Evolutionary conservation across 768 basidiomycete species (phyloP).

Genomic region (Termitomyces sp.): DNA sequence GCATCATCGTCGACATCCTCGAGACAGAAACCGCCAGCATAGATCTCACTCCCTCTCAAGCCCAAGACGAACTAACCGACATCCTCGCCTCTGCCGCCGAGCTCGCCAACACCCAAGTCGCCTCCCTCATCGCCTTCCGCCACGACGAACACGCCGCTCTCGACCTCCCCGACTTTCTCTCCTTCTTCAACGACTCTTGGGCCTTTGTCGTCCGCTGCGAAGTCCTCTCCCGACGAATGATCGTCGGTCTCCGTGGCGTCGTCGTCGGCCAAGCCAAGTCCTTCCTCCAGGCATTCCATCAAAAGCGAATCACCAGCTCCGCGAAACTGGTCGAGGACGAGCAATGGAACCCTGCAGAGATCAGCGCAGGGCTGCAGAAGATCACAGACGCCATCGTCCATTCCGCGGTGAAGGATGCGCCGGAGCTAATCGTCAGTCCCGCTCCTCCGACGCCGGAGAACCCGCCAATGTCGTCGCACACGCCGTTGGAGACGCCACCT

Average conservation of each 20-base stretch:
- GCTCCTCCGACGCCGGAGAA: slow-evolving; percentile 9
- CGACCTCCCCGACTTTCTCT: slow-evolving; percentile 67
- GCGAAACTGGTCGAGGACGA: slow-evolving; percentile 95
- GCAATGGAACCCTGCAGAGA: slow-evolving; percentile 83
- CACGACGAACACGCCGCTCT: slow-evolving; percentile 76
- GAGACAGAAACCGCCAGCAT: slow-evolving; percentile 30
- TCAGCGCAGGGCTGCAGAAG: slow-evolving; percentile 60
- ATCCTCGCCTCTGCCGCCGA: slow-evolving; percentile 78
- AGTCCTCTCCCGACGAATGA: slow-evolving; percentile 82
- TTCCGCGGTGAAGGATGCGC: slow-evolving; percentile 77
- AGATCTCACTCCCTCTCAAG: slow-evolving; percentile 15
- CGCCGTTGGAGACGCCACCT: not conserved
- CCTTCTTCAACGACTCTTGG: slow-evolving; percentile 84
- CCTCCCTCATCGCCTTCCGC: slow-evolving; percentile 72
- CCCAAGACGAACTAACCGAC: slow-evolving; percentile 66
- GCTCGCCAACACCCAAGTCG: slow-evolving; percentile 75
- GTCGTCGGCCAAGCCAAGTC: slow-evolving; percentile 86
- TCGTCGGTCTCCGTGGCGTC: slow-evolving; percentile 84
- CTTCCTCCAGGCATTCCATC: slow-evolving; percentile 86
- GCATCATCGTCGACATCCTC: slow-evolving; percentile 53
- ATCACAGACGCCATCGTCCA: slow-evolving; percentile 71
- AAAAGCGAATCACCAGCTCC: slow-evolving; percentile 66
- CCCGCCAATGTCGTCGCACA: not conserved
- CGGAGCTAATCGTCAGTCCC: slow-evolving; percentile 47
- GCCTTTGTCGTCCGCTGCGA: slow-evolving; percentile 86